Conservation (phyloP, 2,329 filamentous ascomycete genomes). For the Colletotrichum noveboracense region DNA sequence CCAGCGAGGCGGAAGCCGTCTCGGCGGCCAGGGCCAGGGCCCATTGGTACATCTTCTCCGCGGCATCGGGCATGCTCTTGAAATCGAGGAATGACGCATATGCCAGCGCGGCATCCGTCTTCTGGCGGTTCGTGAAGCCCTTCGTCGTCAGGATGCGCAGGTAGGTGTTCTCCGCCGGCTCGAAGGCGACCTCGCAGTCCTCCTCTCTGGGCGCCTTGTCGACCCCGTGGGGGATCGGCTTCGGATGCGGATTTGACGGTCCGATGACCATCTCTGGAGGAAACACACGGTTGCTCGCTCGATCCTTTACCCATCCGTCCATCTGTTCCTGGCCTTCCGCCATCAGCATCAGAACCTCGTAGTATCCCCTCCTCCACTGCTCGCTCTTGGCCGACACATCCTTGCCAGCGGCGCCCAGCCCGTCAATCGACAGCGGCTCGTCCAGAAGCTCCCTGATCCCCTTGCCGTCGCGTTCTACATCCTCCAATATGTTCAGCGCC, state of each 20-base stretch:
- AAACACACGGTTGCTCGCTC: constrained; percentile 68
- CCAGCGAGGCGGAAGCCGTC: constrained; percentile 45
- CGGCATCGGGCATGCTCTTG: constrained; percentile 69
- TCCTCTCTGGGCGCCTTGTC: constrained; percentile 72
- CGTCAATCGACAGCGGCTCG: constrained; percentile 58
- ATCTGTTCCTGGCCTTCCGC: constrained; percentile 81
- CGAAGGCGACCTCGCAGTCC: constrained; percentile 74
- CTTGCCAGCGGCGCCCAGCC: constrained; percentile 57
- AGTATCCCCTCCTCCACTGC: constrained; percentile 86
- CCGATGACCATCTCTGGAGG: constrained; percentile 77
- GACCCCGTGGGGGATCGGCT: constrained; percentile 70
- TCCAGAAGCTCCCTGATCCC: constrained; percentile 63
- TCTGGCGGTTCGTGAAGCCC: constrained; percentile 81
- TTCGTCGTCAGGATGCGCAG: constrained; percentile 80
- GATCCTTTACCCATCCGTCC: constrained; percentile 79
- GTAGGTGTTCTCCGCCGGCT: constrained; percentile 78
- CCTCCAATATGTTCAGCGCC: constrained; percentile 71
- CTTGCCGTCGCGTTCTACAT: constrained; percentile 70
- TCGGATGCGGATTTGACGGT: constrained; percentile 82
- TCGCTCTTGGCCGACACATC: constrained; percentile 80
- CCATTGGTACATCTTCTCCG: constrained; percentile 76
- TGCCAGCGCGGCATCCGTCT: constrained; percentile 79
- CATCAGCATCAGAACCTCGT: constrained; percentile 78
- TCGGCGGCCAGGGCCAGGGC: constrained; percentile 76
- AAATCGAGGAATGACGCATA: constrained; percentile 88